Conservation (phyloP, 208 protist species). For the Leishmania braziliensis region DNA sequence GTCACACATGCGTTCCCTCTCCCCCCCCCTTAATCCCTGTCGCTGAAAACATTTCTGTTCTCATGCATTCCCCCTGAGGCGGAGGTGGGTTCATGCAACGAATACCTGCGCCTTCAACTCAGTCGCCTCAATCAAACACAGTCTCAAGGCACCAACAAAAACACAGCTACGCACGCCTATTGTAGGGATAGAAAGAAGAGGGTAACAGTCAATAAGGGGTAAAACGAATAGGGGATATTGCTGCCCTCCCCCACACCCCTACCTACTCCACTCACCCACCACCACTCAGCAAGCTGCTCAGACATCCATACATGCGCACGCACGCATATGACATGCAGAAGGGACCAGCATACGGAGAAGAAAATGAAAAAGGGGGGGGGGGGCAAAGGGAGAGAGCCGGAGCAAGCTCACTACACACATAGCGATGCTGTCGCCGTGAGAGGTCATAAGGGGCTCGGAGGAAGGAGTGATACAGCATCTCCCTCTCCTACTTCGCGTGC, state of each 20-base stretch:
- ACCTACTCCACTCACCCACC: background rate
- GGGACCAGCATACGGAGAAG: background rate
- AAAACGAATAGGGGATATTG: background rate
- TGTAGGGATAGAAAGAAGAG: background rate
- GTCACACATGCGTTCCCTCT: background rate
- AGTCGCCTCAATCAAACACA: background rate
- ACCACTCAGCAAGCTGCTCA: background rate
- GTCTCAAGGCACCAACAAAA: background rate
- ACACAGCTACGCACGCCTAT: background rate
- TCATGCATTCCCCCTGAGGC: background rate
- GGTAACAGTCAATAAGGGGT: background rate
- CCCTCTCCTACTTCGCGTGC: background rate
- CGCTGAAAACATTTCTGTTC: background rate
- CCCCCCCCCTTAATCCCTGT: background rate
- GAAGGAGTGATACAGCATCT: background rate
- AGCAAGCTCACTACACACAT: background rate
- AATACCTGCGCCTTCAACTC: background rate
- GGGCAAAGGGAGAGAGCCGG: background rate
- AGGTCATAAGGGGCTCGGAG: background rate
- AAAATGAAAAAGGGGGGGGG: background rate
- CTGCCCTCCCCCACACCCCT: background rate
- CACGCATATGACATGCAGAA: background rate
- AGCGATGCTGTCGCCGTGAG: background rate
- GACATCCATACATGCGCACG: background rate
- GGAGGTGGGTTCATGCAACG: background rate